A percentile compares a stretch with the other conserved stretches of the same genome.
Evolutionary conservation across 352 stramenopile species (phyloP).

Genomic region (Phytophthora pistaciae): DNA sequence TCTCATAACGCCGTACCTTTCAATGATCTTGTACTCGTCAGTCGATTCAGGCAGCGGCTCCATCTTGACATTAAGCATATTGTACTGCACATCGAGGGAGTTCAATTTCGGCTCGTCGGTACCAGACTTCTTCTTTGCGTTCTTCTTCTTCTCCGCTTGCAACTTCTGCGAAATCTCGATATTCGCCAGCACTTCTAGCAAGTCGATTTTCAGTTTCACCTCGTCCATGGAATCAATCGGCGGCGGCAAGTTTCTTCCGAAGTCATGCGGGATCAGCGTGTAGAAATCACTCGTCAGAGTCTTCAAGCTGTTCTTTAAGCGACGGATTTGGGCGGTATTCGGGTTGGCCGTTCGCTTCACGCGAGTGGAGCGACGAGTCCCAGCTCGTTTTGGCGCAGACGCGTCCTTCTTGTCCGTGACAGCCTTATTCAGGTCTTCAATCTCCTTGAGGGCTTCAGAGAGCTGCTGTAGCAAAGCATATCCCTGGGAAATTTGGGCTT

Average conservation of each 20-base stretch:
- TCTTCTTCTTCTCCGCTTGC: conserved; percentile 58
- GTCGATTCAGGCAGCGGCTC: conserved; percentile 35
- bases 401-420: not conserved
- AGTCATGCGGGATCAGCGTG: conserved; percentile 78
- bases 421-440: conserved; percentile 45
- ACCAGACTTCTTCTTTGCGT: conserved; percentile 29
- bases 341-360: conserved; percentile 34
- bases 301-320: conserved; percentile 64
- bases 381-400: conserved; percentile 12
- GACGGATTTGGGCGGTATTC: conserved; percentile 42
- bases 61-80: conserved; percentile 64
- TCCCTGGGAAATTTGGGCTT: conserved; percentile 70
- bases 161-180: conserved; percentile 77
- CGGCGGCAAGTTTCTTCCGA: conserved; percentile 62
- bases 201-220: conserved; percentile 73
- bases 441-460: conserved; percentile 57
- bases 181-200: conserved; percentile 73
- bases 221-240: conserved; percentile 67
- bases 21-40: conserved; percentile 63
- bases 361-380: conserved; percentile 34
- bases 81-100: conserved; percentile 71
- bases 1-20: conserved; percentile 33
- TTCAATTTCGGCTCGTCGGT: conserved; percentile 33
- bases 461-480: conserved; percentile 65
- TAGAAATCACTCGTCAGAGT: conserved; percentile 73